Conservation (phyloP, 2,329 filamentous ascomycete species). For the Colletotrichum falcatum region DNA sequence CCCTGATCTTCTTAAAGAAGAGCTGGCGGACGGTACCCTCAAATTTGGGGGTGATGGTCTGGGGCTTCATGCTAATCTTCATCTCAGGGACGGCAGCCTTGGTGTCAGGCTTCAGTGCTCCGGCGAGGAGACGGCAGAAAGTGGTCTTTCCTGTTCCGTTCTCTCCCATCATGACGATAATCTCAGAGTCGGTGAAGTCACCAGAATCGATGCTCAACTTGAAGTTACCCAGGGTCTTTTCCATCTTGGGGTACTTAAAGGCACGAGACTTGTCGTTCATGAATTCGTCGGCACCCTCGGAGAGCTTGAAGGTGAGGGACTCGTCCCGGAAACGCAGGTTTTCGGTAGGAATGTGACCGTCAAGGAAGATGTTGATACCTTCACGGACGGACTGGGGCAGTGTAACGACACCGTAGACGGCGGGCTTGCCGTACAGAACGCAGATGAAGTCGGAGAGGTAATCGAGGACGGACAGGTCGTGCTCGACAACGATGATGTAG, state of each 20-base stretch:
- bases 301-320: constrained; percentile 93
- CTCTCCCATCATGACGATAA: constrained; percentile 99
- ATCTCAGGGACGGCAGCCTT: constrained; percentile 85
- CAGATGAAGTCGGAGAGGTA: constrained; percentile 99
- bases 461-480: constrained; percentile 98
- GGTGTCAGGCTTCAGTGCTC: constrained; percentile 90
- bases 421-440: constrained; percentile 94
- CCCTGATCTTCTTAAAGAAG: constrained; percentile 99
- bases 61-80: constrained; percentile 99
- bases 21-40: constrained; percentile 96
- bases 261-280: constrained; percentile 84
- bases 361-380: constrained; percentile 99
- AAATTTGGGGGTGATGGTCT: constrained; percentile 99
- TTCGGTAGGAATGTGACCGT: constrained; percentile 97
- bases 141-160: constrained; percentile 99
- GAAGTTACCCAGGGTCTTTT: constrained; percentile 93
- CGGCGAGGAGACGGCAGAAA: constrained; percentile 96
- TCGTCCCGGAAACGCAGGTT: constrained; percentile 99
- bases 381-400: constrained; percentile 95
- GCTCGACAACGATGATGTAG: constrained; percentile 99
- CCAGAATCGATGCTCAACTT: constrained; percentile 84
- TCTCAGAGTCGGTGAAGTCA: constrained; percentile 96
- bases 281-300: constrained; percentile 90
- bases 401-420: constrained; percentile 97
- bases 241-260: constrained; percentile 90